phyloP scores from a whole-genome alignment of 805 yeast genomes.

The Yarrowia yakushimensis region DNA sequence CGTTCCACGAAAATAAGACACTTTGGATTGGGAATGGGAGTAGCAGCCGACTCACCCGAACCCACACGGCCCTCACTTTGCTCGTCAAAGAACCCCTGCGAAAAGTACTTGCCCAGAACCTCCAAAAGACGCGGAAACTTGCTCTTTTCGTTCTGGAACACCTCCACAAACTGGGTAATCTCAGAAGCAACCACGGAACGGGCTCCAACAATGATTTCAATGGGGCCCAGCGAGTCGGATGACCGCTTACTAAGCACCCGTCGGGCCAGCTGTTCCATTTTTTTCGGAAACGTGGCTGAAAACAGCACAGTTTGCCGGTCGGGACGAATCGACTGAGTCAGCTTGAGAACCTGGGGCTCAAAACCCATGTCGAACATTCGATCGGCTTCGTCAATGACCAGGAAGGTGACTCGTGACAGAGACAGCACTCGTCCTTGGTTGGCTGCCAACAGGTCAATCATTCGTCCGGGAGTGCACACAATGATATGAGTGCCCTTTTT shows the following conservation, averaged over 20 bases:
- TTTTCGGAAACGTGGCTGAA: slow-evolving; percentile 88
- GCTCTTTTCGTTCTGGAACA: slow-evolving; percentile 48
- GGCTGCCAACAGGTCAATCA: slow-evolving; percentile 82
- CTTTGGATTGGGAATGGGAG: not conserved
- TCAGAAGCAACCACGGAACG: slow-evolving; percentile 77
- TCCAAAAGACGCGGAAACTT: slow-evolving; percentile 57
- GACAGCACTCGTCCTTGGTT: slow-evolving; percentile 74
- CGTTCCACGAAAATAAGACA: slow-evolving; percentile 81
- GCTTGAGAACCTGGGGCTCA: slow-evolving; percentile 88
- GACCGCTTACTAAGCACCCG: slow-evolving; percentile 47
- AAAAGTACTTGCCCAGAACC: slow-evolving; percentile 46
- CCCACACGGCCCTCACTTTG: slow-evolving; percentile 37
- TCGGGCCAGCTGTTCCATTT: slow-evolving; percentile 71
- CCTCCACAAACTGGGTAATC: slow-evolving; percentile 65
- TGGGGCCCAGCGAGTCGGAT: slow-evolving; percentile 42
- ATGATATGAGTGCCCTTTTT: slow-evolving; percentile 75
- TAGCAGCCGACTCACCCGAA: not conserved
- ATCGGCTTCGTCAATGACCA: slow-evolving; percentile 95
- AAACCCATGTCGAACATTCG: slow-evolving; percentile 96
- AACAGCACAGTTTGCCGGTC: slow-evolving; percentile 87
- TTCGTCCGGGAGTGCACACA: slow-evolving; percentile 93
- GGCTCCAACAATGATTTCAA: slow-evolving; percentile 77
- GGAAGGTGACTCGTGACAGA: slow-evolving; percentile 64
- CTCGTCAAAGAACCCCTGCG: slow-evolving; percentile 33
- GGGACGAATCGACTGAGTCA: slow-evolving; percentile 71